Conservation (phyloP, 768 basidiomycete genomes). For the Calvatia gigantea region DNA sequence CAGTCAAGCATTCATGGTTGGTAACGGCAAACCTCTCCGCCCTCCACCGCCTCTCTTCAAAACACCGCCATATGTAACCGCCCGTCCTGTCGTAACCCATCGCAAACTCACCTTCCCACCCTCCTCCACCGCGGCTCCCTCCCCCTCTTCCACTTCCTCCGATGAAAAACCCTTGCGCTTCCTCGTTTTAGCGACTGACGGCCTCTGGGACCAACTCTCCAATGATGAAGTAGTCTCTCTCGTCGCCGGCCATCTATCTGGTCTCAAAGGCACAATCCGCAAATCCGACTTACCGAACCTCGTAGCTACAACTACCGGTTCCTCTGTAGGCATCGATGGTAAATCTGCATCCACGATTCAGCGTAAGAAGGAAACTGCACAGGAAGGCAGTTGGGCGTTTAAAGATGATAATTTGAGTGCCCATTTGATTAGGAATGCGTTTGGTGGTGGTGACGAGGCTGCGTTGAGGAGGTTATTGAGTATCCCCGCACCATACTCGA, state of each 20-base stretch:
- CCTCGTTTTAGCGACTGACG: constrained; percentile 87
- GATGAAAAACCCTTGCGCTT: constrained; percentile 54
- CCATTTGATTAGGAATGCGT: constrained; percentile 88
- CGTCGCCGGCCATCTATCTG: constrained; percentile 77
- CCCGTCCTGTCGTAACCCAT: constrained; percentile 79
- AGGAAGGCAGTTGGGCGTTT: constrained; percentile 68
- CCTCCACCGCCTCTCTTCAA: constrained; percentile 60
- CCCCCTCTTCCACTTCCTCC: constrained; percentile 20
- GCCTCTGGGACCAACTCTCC: constrained; percentile 72
- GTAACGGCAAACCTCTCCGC: constrained; percentile 57
- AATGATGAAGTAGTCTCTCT: constrained; percentile 86
- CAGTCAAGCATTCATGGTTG: constrained; percentile 63
- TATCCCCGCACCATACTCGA: constrained; percentile 77
- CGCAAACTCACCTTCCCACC: constrained; percentile 43
- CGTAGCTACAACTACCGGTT: constrained; percentile 53
- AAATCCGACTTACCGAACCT: constrained; percentile 54
- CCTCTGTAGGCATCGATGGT: constrained; percentile 55
- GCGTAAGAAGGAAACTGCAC: constrained; percentile 34
- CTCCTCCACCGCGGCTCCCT: constrained; percentile 39
- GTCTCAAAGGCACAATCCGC: constrained; percentile 60
- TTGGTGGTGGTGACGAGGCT: constrained; percentile 73
- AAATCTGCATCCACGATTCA: constrained; percentile 29
- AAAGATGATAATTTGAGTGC: constrained; percentile 74
- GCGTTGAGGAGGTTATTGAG: constrained; percentile 63
- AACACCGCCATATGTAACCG: constrained; percentile 92